Percentiles rank a stretch among this genome's conserved stretches.
Conservation (phyloP, 2,329 filamentous ascomycete species). For the Fusarium torreyae region DNA sequence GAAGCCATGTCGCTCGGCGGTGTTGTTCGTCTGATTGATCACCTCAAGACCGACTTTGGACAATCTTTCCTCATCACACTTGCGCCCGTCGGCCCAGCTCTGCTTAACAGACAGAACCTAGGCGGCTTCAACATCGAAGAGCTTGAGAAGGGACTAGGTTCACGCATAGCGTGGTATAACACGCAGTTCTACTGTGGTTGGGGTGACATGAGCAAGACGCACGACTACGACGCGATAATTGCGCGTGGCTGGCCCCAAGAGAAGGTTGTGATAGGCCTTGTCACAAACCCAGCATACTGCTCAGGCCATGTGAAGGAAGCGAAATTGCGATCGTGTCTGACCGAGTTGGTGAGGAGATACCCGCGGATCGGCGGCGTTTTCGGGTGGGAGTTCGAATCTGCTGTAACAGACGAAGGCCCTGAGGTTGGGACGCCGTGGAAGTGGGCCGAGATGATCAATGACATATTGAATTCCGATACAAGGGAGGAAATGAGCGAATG, state of each 20-base stretch:
- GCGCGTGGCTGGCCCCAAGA: slow-evolving; percentile 77
- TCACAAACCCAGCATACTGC: slow-evolving; percentile 82
- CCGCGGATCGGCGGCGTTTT: slow-evolving; percentile 85
- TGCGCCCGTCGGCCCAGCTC: slow-evolving; percentile 82
- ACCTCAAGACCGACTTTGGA: slow-evolving; percentile 78
- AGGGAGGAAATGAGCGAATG: slow-evolving; percentile 12
- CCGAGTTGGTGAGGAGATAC: slow-evolving; percentile 63
- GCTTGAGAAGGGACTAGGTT: slow-evolving; percentile 74
- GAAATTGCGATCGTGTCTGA: slow-evolving; percentile 60
- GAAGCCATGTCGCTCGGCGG: slow-evolving; percentile 78
- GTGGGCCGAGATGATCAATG: slow-evolving; percentile 71
- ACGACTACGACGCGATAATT: slow-evolving; percentile 63
- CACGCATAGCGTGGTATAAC: slow-evolving; percentile 85
- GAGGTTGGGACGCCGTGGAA: slow-evolving; percentile 72
- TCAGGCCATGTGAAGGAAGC: slow-evolving; percentile 61
- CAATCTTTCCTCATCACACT: slow-evolving; percentile 80
- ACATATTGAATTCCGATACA: slow-evolving; percentile 35
- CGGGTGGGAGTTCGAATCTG: slow-evolving; percentile 95
- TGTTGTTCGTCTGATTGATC: slow-evolving; percentile 74
- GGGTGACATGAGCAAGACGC: slow-evolving; percentile 66
- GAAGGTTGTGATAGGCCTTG: slow-evolving; percentile 81
- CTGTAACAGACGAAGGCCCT: slow-evolving; percentile 60
- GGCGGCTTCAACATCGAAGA: slow-evolving; percentile 84
- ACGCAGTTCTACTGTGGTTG: slow-evolving; percentile 92
- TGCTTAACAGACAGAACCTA: slow-evolving; percentile 70